Evolutionary conservation across 2,329 filamentous ascomycete genomes (phyloP).

Genomic region (Bertia moriformis): DNA sequence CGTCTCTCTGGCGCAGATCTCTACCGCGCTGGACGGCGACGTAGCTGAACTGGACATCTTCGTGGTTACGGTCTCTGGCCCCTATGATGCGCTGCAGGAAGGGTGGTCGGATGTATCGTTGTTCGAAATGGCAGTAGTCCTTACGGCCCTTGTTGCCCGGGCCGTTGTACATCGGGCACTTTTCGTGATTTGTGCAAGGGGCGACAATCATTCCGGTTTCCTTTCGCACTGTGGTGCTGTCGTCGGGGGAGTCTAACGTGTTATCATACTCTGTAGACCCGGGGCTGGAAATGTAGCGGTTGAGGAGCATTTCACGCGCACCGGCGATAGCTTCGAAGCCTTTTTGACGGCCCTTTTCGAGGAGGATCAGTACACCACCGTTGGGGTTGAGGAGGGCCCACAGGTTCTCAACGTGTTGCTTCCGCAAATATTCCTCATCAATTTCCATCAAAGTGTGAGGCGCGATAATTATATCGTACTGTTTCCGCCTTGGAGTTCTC

Average conservation of each 20-base stretch:
- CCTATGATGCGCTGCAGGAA: conserved; percentile 69
- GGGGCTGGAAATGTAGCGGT: conserved; percentile 39
- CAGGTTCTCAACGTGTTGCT: conserved; percentile 42
- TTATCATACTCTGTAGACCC: conserved; percentile 23
- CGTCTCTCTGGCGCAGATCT: conserved; percentile 22
- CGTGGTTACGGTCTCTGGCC: conserved; percentile 61
- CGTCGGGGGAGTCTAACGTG: conserved; percentile 9
- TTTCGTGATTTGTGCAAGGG: conserved; percentile 72
- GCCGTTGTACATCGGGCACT: conserved; percentile 75
- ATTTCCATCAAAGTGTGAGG: conserved; percentile 43
- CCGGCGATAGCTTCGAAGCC: conserved; percentile 51
- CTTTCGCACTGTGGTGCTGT: conserved; percentile 18
- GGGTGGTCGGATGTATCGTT: conserved; percentile 71
- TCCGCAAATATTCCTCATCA: conserved; percentile 42
- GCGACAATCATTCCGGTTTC: conserved; percentile 50
- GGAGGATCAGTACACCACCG: conserved; percentile 42
- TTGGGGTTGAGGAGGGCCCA: conserved; percentile 44
- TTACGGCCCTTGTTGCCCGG: conserved; percentile 63
- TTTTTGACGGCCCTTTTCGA: conserved; percentile 50
- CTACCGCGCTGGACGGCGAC: conserved; percentile 69
- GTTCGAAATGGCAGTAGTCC: conserved; percentile 81
- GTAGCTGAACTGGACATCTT: conserved; percentile 85
- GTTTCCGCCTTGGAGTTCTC: conserved; percentile 28
- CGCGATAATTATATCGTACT: conserved; percentile 48
- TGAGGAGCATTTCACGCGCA: conserved; percentile 42